Percentiles rank a stretch among this genome's conserved stretches.
Conservation (phyloP, 139 green algal species). For the Coelastrella sp. region DNA sequence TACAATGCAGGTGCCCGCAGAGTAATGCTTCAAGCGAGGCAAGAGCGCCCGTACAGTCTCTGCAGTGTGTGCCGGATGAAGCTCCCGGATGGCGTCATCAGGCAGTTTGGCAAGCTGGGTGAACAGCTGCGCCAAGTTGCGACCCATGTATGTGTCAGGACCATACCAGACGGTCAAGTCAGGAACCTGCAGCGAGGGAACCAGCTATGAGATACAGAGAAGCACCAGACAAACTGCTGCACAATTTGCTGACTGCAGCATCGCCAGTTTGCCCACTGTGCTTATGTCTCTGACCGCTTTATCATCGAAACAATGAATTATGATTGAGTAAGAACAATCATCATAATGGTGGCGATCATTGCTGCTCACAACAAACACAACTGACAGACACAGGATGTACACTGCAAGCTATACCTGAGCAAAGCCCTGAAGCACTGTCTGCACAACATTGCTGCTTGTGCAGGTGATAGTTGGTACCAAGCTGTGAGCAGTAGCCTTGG, state of each 20-base stretch:
- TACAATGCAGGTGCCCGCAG: constrained; percentile 95
- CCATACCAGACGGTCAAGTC: constrained; percentile 94
- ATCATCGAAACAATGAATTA: neutral
- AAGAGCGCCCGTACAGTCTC: constrained; percentile 75
- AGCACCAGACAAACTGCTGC: too few species aligned
- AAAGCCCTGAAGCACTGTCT: constrained; percentile 95
- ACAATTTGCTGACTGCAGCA: too few species aligned
- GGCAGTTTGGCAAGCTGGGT: constrained; percentile 71
- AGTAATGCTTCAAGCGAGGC: constrained; percentile 89
- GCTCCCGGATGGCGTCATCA: constrained; percentile 70
- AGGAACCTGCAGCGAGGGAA: constrained; percentile 70
- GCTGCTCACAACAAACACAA: neutral
- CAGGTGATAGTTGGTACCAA: constrained; percentile 98
- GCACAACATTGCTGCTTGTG: constrained; percentile 98
- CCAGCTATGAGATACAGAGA: too few species aligned
- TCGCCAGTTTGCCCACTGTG: neutral
- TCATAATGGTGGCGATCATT: too few species aligned
- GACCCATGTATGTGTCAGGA: constrained; percentile 99
- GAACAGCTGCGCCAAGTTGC: constrained; percentile 93
- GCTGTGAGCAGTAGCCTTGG: constrained; percentile 88
- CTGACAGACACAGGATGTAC: too few species aligned
- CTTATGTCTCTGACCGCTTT: neutral
- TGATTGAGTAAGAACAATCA: neutral
- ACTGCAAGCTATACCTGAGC: too few species aligned
- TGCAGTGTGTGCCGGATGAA: constrained; percentile 87